Evolutionary conservation across 2,329 filamentous ascomycete species (phyloP), one percentile per base, ranked within the genome.

Genomic region (Dactylellina cionopaga): DNA sequence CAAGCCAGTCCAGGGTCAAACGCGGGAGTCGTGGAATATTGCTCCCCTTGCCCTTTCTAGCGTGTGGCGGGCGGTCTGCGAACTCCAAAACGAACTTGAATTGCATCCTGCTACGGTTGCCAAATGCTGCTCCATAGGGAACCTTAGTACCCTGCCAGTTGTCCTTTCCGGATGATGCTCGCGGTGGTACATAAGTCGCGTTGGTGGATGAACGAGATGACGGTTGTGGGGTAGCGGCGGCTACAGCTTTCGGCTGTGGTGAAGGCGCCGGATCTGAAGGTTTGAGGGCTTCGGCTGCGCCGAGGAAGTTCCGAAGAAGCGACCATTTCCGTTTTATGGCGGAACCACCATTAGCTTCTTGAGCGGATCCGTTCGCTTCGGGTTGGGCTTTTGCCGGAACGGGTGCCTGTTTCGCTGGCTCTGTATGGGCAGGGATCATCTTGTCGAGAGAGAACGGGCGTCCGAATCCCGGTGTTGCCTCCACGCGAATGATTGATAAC

Each of bases 401-500:
- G 3, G 56, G 56, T 2, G 56, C 41, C 6, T 41, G 39, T 43
- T 63, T 63, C 10, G 27, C 43, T 27, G 54, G 41, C 11, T 64
- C 66, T 17, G 51, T 27, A n/a, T 51, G 58, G 3, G 55, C 19
- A 13, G 58, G 58, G 6, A 63, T 31, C 58, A 71, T 71, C 43
- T 71, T 71, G 27, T 71, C 66, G 3, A 71, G 44, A 2, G 66
- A 71, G 39, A 71, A 71, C 3, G 66, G 66, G 11, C 66, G 66
- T 13, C 66, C 66, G 24, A 71, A 82, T 31, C 84, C 81, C 47
- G 85, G 78, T 65, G 85, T 83, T 74, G 84, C 86, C 79, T 96
- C 92, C 74, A 91, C 93, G 65, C 92, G 89, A 75, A 96, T 90
- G 76, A 97, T 96, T 80, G 96, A 87, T 72, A 97, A 91, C 73